Evolutionary conservation across 73 alveolate species (phyloP).

Genomic region (Tetrahymena borealis): DNA sequence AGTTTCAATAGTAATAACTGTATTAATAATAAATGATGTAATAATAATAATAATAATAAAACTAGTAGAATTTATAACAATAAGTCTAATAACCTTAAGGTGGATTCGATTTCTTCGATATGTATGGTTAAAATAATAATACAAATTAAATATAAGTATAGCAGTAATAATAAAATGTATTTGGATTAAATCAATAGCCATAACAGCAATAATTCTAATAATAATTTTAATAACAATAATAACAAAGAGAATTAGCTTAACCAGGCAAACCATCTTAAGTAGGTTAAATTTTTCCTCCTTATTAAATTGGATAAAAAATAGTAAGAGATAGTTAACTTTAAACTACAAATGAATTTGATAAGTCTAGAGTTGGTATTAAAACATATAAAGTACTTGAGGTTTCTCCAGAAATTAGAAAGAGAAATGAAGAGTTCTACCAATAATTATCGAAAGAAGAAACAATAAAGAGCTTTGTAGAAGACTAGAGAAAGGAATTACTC

Average conservation of each 20-base stretch:
- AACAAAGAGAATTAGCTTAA: neutral
- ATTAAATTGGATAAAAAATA: neutral
- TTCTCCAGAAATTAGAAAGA: neutral
- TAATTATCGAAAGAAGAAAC: neutral
- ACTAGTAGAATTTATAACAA: neutral
- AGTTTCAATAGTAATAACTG: too few relatives aligned
- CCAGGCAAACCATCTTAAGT: neutral
- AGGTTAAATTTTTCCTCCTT: neutral
- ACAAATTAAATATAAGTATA: neutral
- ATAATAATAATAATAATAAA: neutral
- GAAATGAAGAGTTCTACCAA: neutral
- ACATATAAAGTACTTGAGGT: neutral
- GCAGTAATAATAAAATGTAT: neutral
- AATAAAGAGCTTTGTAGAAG: neutral
- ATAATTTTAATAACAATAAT: neutral
- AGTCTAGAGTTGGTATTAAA: neutral
- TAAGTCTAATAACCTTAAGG: neutral
- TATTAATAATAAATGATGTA: too few relatives aligned
- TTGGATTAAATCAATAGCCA: neutral
- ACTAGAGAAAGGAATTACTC: neutral
- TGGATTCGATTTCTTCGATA: neutral
- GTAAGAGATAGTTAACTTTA: neutral
- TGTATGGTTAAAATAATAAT: neutral
- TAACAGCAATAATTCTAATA: neutral
- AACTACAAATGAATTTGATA: neutral